Conservation (phyloP, 2,329 filamentous ascomycete genomes). For the Ampelomyces quisqualis region DNA sequence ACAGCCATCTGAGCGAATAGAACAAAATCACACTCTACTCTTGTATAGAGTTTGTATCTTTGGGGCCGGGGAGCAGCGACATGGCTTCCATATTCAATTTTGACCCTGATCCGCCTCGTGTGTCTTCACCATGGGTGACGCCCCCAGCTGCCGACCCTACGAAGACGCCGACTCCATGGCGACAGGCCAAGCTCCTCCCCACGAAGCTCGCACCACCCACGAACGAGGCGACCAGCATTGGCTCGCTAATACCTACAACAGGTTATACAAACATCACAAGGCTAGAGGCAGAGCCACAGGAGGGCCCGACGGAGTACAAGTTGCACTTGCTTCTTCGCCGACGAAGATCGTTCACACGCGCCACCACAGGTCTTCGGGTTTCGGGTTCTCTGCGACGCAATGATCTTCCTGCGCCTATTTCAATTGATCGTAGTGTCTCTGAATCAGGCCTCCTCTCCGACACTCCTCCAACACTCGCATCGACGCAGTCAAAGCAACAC, state of each 20-base stretch:
- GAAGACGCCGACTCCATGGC: constrained; percentile 15
- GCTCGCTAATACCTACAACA: constrained; percentile 11
- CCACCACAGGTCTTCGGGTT: constrained; percentile 63
- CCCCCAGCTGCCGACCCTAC: constrained; percentile 44
- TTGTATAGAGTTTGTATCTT: too few relatives aligned
- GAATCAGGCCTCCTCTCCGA: constrained; percentile 29
- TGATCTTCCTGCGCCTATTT: constrained; percentile 31
- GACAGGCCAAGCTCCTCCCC: constrained; percentile 18
- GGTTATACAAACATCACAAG: constrained; percentile 59
- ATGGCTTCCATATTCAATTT: constrained; percentile 98
- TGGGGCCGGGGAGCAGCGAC: too few relatives aligned
- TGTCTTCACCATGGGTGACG: constrained; percentile 88
- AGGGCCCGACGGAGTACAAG: constrained; percentile 96
- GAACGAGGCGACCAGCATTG: constrained; percentile 5
- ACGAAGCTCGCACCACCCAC: constrained; percentile 11
- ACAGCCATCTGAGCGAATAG: constrained; percentile 4
- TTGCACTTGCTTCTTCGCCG: constrained; percentile 82
- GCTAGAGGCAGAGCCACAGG: constrained; percentile 85
- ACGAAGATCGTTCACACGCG: constrained; percentile 69
- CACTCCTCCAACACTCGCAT: constrained; percentile 49
- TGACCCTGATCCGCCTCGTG: constrained; percentile 80
- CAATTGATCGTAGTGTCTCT: constrained; percentile 32
- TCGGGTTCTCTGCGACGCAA: constrained; percentile 54
- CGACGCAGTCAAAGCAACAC: constrained; percentile 73
- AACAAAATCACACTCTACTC: background rate